Evolutionary conservation across 768 basidiomycete species (phyloP), one percentile per base, ranked within the genome.

Genomic region (Tricholoma bakamatsutake): DNA sequence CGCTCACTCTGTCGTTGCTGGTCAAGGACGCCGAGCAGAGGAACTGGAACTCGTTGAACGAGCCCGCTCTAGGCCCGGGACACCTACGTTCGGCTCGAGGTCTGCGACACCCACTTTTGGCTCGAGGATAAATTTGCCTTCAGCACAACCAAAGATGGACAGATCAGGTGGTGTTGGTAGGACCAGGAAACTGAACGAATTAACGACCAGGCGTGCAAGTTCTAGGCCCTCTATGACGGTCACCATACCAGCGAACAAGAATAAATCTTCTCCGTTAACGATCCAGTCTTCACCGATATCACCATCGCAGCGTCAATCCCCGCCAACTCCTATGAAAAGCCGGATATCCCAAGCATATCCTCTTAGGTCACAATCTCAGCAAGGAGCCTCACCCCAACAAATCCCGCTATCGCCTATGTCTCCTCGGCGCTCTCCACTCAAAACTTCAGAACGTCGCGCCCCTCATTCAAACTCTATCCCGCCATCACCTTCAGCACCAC

Each of bases 41-140:
- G 70, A 72, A 53, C 64, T 70, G 43, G 70, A 73, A 37, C 65
- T 70, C 53, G 67, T 77, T 10, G 75, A 78, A 45, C 73, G 75
- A 18, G 72, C 77, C n/a, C n/a, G n/a, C n/a, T n/a, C n/a, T n/a
- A n/a, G n/a, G n/a, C n/a, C n/a, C n/a, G n/a, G n/a, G n/a, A n/a
- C n/a, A n/a, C n/a, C n/a, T n/a, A n/a, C n/a, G n/a, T n/a, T n/a
- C 18, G 75, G 71, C 37, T 82, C 81, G 4, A 71, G 82, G 37
- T 84, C 81, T 58, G 81, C 78, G 9, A 83, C 83, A 3, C 83
- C 83, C 8, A 83, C 83, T 1, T 83, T 84, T 59, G 84, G 83
- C 12, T 84, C 83, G 1, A 73, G 76, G 33, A 72, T 73, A 51
- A 70, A 75, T 5, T 63, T 80, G 6, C 76, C 78, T 0, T 77